Base-by-base conservation (phyloP, 139 green algal species). In the Nannochloris sp. region DNA sequence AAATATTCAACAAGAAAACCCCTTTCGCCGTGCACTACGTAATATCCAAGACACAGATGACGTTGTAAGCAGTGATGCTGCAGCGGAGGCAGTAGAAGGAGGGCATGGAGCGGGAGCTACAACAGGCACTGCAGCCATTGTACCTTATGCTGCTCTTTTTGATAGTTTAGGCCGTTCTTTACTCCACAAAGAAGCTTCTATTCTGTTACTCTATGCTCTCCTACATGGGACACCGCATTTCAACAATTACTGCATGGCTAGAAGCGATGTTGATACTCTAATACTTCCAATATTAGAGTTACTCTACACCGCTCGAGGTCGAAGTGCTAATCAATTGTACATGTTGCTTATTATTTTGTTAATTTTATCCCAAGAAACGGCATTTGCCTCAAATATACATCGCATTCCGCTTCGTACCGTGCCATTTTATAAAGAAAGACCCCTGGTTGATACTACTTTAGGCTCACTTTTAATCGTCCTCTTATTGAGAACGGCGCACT, bases 261-360 rank as follows among this genome's bases (percentile, higher is more conserved):
- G 81, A 24, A 81, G 70, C 15, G 85, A 92, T 67, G 58, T 85
- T 24, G 83, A 90, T 51, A 80, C 75, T 6, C 27, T 92, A 46
- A 57, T 94, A 54, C 67, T 95, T 61, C 87, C 87, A 6, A 65
- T 94, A 39, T 73, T 94, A 71, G 68, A 78, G 30, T 31, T 61
- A 34, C 67, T 86, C 31, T 79, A 85, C 62, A 35, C n/a, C 2
- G 56, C 61, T 6, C 42, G 64, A 9, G 42, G 54, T 12, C 54
- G 67, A 37, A 73, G 60, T 4, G 33, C 65, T 45, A 76, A 77
- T 44, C 73, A 85, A 67, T 61, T 89, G 46, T 92, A 90, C 76
- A 84, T 89, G 58, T 73, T 89, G 62, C 80, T 94, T 64, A 92
- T 95, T 62, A 80, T 93, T 51, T 54, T 95, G 54, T 78, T 96